Conservation (phyloP, 2,329 filamentous ascomycete genomes). For the Sarocladium oryzae region DNA sequence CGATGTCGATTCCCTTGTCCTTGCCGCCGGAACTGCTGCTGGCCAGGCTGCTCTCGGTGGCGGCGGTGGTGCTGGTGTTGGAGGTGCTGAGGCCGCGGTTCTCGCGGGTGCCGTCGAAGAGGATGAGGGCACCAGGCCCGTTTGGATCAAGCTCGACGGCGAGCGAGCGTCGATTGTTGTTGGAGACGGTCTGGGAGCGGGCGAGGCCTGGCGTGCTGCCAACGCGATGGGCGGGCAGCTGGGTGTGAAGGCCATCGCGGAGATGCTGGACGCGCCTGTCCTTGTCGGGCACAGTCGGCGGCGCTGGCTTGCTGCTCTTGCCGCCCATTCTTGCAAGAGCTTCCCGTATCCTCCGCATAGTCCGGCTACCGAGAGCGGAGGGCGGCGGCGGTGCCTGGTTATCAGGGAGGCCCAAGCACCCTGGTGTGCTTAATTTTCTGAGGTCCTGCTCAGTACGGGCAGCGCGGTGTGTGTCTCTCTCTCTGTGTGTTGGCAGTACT, state of each 20-base stretch:
- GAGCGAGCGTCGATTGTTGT: constrained; percentile 3
- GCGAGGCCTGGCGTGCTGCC: constrained; percentile 1
- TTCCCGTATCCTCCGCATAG: constrained; percentile 9
- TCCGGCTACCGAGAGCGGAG: background rate
- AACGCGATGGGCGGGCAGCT: background rate
- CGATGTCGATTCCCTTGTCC: constrained; percentile 6
- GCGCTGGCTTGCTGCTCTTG: constrained; percentile 9
- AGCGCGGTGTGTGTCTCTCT: too few species aligned
- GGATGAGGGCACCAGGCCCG: background rate
- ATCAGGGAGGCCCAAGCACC: background rate
- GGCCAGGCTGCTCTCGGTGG: background rate
- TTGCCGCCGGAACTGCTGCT: constrained; percentile 7
- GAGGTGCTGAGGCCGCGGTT: constrained; percentile 3
- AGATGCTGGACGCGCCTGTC: constrained; percentile 5
- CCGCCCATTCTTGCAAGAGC: constrained; percentile 9
- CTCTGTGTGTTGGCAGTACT: too few species aligned
- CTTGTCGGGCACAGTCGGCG: constrained; percentile 5
- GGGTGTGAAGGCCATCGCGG: constrained; percentile 3
- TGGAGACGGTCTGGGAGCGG: background rate
- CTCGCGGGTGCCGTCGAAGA: constrained; percentile 4
- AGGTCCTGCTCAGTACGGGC: background rate
- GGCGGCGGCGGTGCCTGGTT: background rate
- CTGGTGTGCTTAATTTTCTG: background rate
- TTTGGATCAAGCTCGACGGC: constrained; percentile 3
- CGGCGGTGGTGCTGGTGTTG: background rate